A percentile compares a stretch with the other conserved stretches of the same genome.
phyloP scores from a whole-genome alignment of 805 yeast species.

The Yarrowia hollandica region DNA sequence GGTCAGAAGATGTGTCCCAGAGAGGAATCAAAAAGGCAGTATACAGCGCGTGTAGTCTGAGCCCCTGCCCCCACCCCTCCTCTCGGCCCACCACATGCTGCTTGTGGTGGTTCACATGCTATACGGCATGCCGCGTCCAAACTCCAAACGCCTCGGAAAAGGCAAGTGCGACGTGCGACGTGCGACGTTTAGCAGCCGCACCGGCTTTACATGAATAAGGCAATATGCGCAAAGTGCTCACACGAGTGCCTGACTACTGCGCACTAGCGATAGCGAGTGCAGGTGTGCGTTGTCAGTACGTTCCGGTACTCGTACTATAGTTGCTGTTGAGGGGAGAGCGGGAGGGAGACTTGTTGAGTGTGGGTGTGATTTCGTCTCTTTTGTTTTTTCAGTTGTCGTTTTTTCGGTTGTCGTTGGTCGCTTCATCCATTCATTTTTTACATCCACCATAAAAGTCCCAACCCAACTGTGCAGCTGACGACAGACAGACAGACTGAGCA shows the following conservation, averaged over 20 bases:
- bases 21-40: background rate
- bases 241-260: constrained; percentile 18
- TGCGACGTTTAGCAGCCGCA: too few species aligned
- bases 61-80: background rate
- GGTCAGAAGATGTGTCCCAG: constrained; percentile 1
- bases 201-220: background rate
- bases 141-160: background rate
- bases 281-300: too few species aligned
- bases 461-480: too few species aligned
- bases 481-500: background rate
- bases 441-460: constrained; percentile 10
- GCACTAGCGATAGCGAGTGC: too few species aligned
- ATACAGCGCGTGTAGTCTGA: too few species aligned
- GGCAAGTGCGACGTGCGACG: too few species aligned
- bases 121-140: background rate
- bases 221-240: constrained; percentile 3
- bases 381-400: background rate
- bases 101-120: too few species aligned
- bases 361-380: too few species aligned
- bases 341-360: too few species aligned
- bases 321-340: background rate
- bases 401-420: too few species aligned
- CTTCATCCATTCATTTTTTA: too few species aligned
- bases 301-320: too few species aligned
- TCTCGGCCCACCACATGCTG: constrained; percentile 1